Evolutionary conservation across 202 grass and related monocot genomes (phyloP).

Genomic region (Digitaria exilis): DNA sequence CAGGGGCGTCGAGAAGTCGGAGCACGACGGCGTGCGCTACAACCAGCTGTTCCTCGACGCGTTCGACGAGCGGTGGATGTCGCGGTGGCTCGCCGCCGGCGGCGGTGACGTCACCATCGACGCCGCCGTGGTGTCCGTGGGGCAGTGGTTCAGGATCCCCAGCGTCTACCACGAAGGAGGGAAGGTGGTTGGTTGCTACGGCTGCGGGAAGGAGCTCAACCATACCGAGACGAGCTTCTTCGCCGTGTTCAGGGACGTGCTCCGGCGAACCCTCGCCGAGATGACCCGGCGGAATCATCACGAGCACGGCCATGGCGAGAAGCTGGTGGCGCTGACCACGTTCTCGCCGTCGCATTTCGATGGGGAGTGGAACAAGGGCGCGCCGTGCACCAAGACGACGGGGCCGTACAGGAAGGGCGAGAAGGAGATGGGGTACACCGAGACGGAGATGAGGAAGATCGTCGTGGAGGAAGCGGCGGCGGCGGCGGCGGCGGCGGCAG

Average conservation of each 20-base stretch:
- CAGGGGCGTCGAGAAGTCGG: slow-evolving; percentile 60
- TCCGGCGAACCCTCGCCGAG: slow-evolving; percentile 54
- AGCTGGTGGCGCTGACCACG: slow-evolving; percentile 58
- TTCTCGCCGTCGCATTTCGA: slow-evolving; percentile 91
- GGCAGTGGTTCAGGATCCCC: slow-evolving; percentile 81
- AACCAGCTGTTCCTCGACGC: slow-evolving; percentile 73
- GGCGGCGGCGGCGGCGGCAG: background rate
- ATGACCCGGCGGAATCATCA: slow-evolving; percentile 30
- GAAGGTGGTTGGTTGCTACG: slow-evolving; percentile 67
- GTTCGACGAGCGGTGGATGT: slow-evolving; percentile 80
- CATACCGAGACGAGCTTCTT: slow-evolving; percentile 64
- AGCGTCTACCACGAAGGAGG: slow-evolving; percentile 65
- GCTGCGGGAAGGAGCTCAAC: slow-evolving; percentile 51
- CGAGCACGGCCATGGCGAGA: background rate
- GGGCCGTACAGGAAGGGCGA: slow-evolving; percentile 59
- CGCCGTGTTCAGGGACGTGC: slow-evolving; percentile 48
- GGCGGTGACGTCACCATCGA: too few species aligned
- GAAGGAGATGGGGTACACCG: slow-evolving; percentile 64
- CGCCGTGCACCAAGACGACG: slow-evolving; percentile 61
- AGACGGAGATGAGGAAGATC: slow-evolving; percentile 61
- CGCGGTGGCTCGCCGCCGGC: slow-evolving; percentile 39
- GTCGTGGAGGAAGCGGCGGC: slow-evolving; percentile 59
- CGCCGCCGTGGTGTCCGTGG: slow-evolving; percentile 47
- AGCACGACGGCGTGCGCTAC: slow-evolving; percentile 55
- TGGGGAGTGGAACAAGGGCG: slow-evolving; percentile 80